Evolutionary conservation across 1,139 yeast species (phyloP).

Genomic region (Diutina siamensis): DNA sequence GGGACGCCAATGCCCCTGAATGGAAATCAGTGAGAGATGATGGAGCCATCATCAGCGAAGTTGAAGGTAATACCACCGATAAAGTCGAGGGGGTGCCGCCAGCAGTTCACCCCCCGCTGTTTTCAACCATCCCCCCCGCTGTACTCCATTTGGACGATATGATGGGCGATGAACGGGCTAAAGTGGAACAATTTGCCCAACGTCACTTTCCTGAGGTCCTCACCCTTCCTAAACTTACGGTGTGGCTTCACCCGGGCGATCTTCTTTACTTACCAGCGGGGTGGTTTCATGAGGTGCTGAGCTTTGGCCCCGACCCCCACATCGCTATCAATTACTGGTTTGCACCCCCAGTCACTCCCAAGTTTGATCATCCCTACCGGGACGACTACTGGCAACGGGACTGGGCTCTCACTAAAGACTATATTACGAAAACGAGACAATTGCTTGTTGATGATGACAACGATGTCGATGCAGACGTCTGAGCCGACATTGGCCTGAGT

Average conservation of each 20-base stretch:
- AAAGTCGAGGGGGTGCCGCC: too few relatives aligned
- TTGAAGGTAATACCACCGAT: conserved; percentile 7
- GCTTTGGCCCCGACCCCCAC: conserved; percentile 43
- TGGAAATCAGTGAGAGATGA: conserved; percentile 54
- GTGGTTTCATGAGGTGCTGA: conserved; percentile 75
- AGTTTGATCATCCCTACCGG: conserved; percentile 23
- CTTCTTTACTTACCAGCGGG: conserved; percentile 65
- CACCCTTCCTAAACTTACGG: conserved; percentile 27
- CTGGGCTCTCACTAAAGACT: conserved; percentile 23
- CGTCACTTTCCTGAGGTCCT: conserved; percentile 37
- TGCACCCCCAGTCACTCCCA: conserved; percentile 41
- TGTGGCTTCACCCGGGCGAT: conserved; percentile 47
- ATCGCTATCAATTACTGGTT: conserved; percentile 67
- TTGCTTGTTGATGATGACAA: neutral
- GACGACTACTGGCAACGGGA: conserved; percentile 45
- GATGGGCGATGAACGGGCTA: conserved; percentile 12
- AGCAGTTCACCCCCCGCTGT: conserved; percentile 57
- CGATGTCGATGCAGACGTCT: neutral
- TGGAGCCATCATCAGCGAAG: conserved; percentile 40
- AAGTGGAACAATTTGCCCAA: conserved; percentile 21
- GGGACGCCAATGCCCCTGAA: conserved; percentile 38
- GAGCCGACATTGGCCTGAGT: too few relatives aligned
- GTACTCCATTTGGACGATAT: conserved; percentile 49
- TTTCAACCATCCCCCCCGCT: conserved; percentile 50
- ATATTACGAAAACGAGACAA: conserved; percentile 4